These are phyloP conservation scores for Moesziomyces antarcticus DNA, from an alignment of 1,284 basidiomycete genomes.

Conservation along the genomic window DNA sequence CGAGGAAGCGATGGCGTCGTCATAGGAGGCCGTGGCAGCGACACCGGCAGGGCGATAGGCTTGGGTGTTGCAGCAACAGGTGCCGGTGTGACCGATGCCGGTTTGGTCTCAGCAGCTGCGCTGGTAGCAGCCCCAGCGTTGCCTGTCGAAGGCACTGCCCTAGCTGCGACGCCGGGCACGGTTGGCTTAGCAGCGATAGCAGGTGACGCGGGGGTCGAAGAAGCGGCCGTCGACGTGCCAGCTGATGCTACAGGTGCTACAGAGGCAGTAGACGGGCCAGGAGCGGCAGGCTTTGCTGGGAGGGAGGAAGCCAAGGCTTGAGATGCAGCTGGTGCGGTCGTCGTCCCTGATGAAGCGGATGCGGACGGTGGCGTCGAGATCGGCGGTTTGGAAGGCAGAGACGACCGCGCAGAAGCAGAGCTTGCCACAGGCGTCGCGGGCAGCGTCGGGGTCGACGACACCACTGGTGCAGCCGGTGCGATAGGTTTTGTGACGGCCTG, in stretches of 20 bases:
- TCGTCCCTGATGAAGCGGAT: background rate
- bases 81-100: constrained; percentile 9
- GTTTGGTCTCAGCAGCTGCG: constrained; percentile 10
- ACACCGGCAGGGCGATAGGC: constrained; percentile 24
- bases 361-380: constrained; percentile 2
- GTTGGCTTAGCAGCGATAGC: constrained; percentile 8
- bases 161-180: constrained; percentile 2
- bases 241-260: constrained; percentile 1
- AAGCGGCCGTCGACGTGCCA: constrained; percentile 2
- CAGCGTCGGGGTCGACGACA: constrained; percentile 26
- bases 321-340: constrained; percentile 1
- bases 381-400: constrained; percentile 11
- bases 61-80: constrained; percentile 7
- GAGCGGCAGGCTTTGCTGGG: background rate
- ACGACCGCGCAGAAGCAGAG: constrained; percentile 9
- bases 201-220: background rate
- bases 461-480: constrained; percentile 1
- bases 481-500: constrained; percentile 6
- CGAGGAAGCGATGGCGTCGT: constrained; percentile 34
- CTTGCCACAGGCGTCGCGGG: constrained; percentile 25
- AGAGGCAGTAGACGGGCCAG: background rate
- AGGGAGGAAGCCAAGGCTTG: background rate
- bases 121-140: constrained; percentile 1
- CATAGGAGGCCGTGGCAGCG: constrained; percentile 39
- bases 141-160: constrained; percentile 2